phyloP scores from a whole-genome alignment of 2,329 filamentous ascomycete species.

The Aspergillus spinulosporus region DNA sequence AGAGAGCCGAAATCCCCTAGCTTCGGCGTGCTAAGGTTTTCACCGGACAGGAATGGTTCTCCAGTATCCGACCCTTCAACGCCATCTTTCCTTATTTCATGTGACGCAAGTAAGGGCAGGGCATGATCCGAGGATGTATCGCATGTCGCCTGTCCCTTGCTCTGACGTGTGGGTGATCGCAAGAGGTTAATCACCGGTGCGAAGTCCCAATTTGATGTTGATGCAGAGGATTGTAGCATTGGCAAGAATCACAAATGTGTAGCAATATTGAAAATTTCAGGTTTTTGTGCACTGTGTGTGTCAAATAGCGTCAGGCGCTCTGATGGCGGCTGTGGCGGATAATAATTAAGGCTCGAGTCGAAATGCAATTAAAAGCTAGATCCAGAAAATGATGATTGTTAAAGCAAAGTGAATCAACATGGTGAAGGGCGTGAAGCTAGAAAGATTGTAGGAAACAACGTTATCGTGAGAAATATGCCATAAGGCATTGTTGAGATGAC shows the following conservation, averaged over 20 bases:
- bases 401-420: constrained; percentile 22
- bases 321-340: not conserved
- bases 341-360: not conserved
- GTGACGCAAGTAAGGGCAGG: constrained; percentile 8
- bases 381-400: constrained; percentile 2
- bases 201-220: constrained; percentile 46
- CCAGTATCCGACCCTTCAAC: not conserved
- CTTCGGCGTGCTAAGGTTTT: constrained; percentile 16
- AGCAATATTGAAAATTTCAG: not conserved
- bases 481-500: not conserved
- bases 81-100: constrained; percentile 14
- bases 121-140: constrained; percentile 15
- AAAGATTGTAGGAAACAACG: constrained; percentile 8
- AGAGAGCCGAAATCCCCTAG: constrained; percentile 48
- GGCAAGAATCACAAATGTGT: constrained; percentile 15
- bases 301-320: no score
- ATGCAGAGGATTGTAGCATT: constrained; percentile 33
- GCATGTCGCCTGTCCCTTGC: constrained; percentile 14
- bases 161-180: constrained; percentile 32
- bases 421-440: constrained; percentile 17
- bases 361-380: not conserved
- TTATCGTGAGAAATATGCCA: not conserved
- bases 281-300: not conserved
- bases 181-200: constrained; percentile 47
- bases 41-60: not conserved